A percentile compares a stretch with the other conserved stretches of the same genome.
Conservation (phyloP, 2,329 filamentous ascomycete species). For the Trichoderma citrinoviride region DNA sequence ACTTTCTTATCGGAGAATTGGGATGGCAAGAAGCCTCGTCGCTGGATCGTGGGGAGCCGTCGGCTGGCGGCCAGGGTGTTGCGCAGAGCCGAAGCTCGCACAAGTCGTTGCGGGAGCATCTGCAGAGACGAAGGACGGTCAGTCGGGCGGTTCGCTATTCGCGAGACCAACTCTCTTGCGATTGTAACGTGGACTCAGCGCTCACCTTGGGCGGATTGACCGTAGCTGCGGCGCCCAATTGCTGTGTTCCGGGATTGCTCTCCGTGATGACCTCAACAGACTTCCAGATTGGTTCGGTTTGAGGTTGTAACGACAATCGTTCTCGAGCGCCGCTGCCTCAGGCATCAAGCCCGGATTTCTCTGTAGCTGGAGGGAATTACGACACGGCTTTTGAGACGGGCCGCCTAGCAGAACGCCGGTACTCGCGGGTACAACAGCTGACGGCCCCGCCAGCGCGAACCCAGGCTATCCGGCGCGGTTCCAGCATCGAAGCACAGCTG, state of each 20-base stretch:
- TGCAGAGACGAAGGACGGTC: constrained; percentile 30
- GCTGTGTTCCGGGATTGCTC: constrained; percentile 35
- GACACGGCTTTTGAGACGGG: constrained; percentile 15
- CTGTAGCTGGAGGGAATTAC: neutral
- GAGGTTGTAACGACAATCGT: constrained; percentile 31
- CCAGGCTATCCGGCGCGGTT: neutral
- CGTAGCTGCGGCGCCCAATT: constrained; percentile 37
- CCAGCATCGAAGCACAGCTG: neutral
- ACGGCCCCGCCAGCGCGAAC: neutral
- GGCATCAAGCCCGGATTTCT: constrained; percentile 28
- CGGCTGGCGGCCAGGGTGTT: constrained; percentile 46
- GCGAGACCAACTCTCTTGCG: neutral
- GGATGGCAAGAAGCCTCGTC: constrained; percentile 56
- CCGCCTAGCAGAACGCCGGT: constrained; percentile 10
- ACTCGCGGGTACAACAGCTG: constrained; percentile 6
- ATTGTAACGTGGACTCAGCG: neutral
- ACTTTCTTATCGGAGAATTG: constrained; percentile 46
- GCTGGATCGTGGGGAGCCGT: constrained; percentile 54
- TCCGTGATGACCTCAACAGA: constrained; percentile 29
- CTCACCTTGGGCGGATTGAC: constrained; percentile 37
- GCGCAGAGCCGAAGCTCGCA: constrained; percentile 47
- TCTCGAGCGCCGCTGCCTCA: constrained; percentile 35
- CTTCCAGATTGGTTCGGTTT: constrained; percentile 27
- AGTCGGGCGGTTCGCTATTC: neutral
- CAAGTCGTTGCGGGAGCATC: constrained; percentile 63